These are phyloP conservation scores for Didymella segeticola DNA, from an alignment of 2,329 filamentous ascomycete species.

Conservation along the genomic window DNA sequence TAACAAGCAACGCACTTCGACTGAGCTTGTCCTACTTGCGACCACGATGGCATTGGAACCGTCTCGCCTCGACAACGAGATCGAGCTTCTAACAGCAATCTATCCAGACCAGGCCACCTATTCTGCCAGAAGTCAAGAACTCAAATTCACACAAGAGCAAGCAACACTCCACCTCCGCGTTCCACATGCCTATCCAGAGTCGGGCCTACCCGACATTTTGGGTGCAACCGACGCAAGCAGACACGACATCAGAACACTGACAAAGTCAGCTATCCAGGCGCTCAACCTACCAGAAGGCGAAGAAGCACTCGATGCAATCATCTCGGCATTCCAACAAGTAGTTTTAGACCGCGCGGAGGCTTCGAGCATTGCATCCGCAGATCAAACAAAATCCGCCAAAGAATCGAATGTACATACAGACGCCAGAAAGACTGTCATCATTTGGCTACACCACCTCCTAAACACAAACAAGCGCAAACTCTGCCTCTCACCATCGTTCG, in stretches of 20 bases:
- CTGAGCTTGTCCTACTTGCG: neutral
- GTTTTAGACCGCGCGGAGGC: slow-evolving; percentile 11
- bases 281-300: slow-evolving; percentile 46
- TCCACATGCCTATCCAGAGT: slow-evolving; percentile 48
- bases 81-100: slow-evolving; percentile 54
- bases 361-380: neutral
- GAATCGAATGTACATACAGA: slow-evolving; percentile 21
- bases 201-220: slow-evolving; percentile 48
- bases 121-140: slow-evolving; percentile 43
- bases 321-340: slow-evolving; percentile 48
- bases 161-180: slow-evolving; percentile 48
- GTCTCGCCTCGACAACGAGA: slow-evolving; percentile 44
- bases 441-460: slow-evolving; percentile 57
- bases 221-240: slow-evolving; percentile 45
- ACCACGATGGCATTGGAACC: slow-evolving; percentile 1
- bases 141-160: slow-evolving; percentile 44
- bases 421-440: slow-evolving; percentile 46
- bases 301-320: slow-evolving; percentile 53
- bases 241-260: slow-evolving; percentile 46
- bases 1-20: neutral
- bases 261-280: slow-evolving; percentile 37
- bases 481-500: slow-evolving; percentile 47
- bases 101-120: slow-evolving; percentile 52
- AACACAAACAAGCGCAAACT: slow-evolving; percentile 56
- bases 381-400: neutral